phyloP scores from a whole-genome alignment of 257 asterid genomes.

The Nicotiana undulata region DNA sequence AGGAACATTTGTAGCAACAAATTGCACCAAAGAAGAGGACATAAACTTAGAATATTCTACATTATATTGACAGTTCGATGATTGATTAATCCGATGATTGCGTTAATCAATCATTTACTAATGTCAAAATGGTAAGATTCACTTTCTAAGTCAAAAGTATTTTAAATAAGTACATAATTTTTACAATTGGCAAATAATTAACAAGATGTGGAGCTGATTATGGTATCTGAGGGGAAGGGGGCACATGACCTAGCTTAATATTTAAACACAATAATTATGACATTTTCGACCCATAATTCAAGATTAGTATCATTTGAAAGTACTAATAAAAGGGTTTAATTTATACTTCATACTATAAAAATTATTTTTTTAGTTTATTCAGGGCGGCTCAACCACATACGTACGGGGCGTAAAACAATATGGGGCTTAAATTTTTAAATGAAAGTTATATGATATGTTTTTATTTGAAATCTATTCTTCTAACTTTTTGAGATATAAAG shows the following conservation, averaged over 20 bases:
- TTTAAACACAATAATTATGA: not conserved
- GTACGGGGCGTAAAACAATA: too few relatives aligned
- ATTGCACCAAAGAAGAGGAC: too few relatives aligned
- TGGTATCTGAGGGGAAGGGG: not conserved
- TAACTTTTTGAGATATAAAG: too few relatives aligned
- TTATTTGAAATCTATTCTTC: too few relatives aligned
- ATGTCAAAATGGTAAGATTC: not conserved
- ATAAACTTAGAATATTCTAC: not conserved
- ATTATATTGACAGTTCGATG: not conserved
- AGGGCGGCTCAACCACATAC: too few relatives aligned
- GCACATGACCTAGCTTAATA: not conserved
- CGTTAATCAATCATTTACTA: not conserved
- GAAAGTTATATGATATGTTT: too few relatives aligned
- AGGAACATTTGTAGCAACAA: too few relatives aligned
- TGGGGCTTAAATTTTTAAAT: too few relatives aligned
- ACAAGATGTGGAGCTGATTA: not conserved
- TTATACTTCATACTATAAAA: too few relatives aligned
- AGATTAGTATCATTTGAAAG: too few relatives aligned
- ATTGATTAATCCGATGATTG: not conserved
- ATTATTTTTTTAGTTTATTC: not conserved
- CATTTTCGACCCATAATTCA: not conserved
- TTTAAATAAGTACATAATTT: not conserved
- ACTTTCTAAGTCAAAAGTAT: not conserved
- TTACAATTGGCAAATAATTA: not conserved
- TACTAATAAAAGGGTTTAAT: not conserved